These are phyloP conservation scores for Sarocladium strictum DNA, from an alignment of 2,329 filamentous ascomycete species.

Conservation along the genomic window DNA sequence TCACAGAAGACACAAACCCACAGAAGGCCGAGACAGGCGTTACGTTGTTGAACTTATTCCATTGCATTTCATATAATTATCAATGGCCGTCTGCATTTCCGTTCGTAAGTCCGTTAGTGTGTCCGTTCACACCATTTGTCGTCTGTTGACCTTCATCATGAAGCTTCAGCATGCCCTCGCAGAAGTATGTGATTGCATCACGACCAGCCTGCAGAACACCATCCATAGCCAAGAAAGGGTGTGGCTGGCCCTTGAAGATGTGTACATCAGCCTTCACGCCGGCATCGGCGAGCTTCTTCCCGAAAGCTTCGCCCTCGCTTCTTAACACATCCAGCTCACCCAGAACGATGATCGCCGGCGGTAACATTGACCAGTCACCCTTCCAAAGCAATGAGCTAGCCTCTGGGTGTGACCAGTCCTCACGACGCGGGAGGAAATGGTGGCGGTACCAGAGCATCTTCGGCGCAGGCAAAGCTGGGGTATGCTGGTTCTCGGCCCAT, in stretches of 20 bases:
- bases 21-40: too few species aligned
- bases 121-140: neutral
- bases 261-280: conserved; percentile 43
- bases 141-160: conserved; percentile 9
- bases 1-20: too few species aligned
- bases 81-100: neutral
- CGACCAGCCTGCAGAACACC: conserved; percentile 44
- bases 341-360: conserved; percentile 45
- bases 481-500: conserved; percentile 44
- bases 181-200: conserved; percentile 40
- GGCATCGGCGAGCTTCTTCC: conserved; percentile 35
- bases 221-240: conserved; percentile 55
- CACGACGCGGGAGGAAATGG: conserved; percentile 46
- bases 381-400: conserved; percentile 47
- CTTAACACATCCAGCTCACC: conserved; percentile 52
- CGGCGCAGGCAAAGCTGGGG: conserved; percentile 44
- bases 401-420: conserved; percentile 42
- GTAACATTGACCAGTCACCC: conserved; percentile 42
- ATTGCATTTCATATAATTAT: neutral
- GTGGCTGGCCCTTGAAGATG: conserved; percentile 42
- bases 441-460: conserved; percentile 58
- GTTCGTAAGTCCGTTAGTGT: neutral
- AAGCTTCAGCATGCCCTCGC: conserved; percentile 17
- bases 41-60: too few species aligned
- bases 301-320: conserved; percentile 47